A percentile compares a stretch with the other conserved stretches of the same genome.
phyloP scores from a whole-genome alignment of 2,329 filamentous ascomycete genomes.

The Alternaria sp. region DNA sequence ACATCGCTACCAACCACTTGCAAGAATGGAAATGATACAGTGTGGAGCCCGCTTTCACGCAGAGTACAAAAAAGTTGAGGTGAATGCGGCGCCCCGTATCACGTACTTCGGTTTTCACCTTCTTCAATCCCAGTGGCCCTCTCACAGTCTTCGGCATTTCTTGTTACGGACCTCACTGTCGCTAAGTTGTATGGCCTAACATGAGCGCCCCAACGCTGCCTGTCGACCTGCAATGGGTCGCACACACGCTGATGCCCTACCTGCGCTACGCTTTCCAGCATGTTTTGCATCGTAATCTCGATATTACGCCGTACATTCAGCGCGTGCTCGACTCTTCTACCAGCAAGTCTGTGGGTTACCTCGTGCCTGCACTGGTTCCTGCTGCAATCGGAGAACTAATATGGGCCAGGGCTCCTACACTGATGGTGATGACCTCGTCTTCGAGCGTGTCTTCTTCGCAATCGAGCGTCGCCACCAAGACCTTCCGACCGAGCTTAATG shows the following conservation, averaged over 20 bases:
- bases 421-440: constrained; percentile 18
- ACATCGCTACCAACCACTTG: neutral
- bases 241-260: constrained; percentile 18
- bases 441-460: constrained; percentile 26
- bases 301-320: constrained; percentile 8
- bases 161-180: neutral
- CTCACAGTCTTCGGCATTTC: neutral
- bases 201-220: constrained; percentile 12
- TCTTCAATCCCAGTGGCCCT: neutral
- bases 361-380: too few species aligned
- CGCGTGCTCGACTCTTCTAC: constrained; percentile 10
- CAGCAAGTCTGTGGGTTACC: constrained; percentile 6
- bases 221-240: constrained; percentile 16
- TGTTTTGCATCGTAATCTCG: constrained; percentile 5
- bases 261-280: constrained; percentile 21
- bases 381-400: neutral
- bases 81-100: neutral
- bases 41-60: neutral
- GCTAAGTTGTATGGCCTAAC: neutral
- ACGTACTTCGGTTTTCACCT: neutral
- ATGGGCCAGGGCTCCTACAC: constrained; percentile 2
- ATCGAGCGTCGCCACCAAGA: constrained; percentile 13
- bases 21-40: neutral
- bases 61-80: neutral
- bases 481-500: constrained; percentile 8